Conservation (phyloP, 495 filamentous ascomycete species). For the Xylaria intraflava region DNA sequence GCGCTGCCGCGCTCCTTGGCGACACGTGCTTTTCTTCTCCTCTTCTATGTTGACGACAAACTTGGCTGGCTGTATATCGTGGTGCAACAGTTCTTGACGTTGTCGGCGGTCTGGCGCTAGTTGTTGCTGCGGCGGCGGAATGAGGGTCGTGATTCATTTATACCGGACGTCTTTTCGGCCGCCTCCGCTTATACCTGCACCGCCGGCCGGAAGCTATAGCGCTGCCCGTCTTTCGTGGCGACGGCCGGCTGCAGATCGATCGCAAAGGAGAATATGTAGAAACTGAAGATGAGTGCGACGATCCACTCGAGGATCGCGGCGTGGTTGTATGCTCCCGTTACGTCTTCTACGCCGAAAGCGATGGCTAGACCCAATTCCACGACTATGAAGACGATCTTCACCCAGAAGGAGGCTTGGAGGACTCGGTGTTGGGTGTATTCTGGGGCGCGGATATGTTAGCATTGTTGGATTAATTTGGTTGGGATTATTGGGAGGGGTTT, state of each 20-base stretch:
- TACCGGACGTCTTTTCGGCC: too few relatives aligned
- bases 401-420: slow-evolving; percentile 68
- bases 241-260: slow-evolving; percentile 81
- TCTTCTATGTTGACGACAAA: too few relatives aligned
- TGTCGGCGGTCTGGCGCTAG: neutral
- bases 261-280: slow-evolving; percentile 82
- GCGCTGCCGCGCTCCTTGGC: too few relatives aligned
- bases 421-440: slow-evolving; percentile 66
- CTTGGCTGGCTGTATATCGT: too few relatives aligned
- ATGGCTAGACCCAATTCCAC: slow-evolving; percentile 71
- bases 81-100: too few relatives aligned
- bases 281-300: slow-evolving; percentile 83
- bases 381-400: slow-evolving; percentile 76
- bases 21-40: too few relatives aligned
- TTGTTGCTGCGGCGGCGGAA: neutral
- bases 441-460: slow-evolving; percentile 13
- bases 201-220: slow-evolving; percentile 8
- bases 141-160: neutral
- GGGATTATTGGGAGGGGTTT: neutral
- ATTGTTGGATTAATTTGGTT: neutral
- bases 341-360: slow-evolving; percentile 47
- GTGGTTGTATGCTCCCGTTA: slow-evolving; percentile 42
- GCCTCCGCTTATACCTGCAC: slow-evolving; percentile 26
- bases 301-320: slow-evolving; percentile 65
- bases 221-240: slow-evolving; percentile 15